Base-by-base conservation (phyloP, 2,329 filamentous ascomycete species). In the Aspergillus sp. region DNA sequence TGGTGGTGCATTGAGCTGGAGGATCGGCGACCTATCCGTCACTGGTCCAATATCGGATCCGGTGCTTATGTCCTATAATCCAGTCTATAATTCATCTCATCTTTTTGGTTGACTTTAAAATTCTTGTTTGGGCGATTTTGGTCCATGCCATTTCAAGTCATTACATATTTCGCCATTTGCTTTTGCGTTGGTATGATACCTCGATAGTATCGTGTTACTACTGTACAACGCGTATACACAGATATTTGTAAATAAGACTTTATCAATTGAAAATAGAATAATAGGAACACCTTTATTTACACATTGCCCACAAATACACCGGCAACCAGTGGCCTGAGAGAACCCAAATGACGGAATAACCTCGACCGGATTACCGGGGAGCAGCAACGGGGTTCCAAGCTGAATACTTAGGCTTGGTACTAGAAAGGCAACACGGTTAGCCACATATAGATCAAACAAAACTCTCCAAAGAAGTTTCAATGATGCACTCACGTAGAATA, bases 1-100 rank as follows among this genome's bases (percentile, higher is more conserved):
- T 98, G 95, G 95, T 98, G 93, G 92, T 96, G 93, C 67, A 90
- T 99, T 12, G 92, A 97, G 75, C 80, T 99, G 30, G 95, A 98
- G 72, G 93, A 99, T 71, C 86, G 86, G 7, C 86, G 85, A 63
- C 91, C 89, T 0, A 83, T 96, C 48, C 85, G 95, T 57, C 83
- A 85, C 58, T 98, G 93, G 95, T 83, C 80, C 30, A 87, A 83
- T 64, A 82, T 91, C 27, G 87, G 84, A 3, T 81, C 81, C 50
- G 86, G 86, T 19, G 83, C 88, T 19, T 90, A 90, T 74, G 83
- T 89, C 47, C 75, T 87, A 61, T 86, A 64, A 73, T 30, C 27
- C 19, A 58, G 15, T n/a, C n/a, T 41, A 34, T 51, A 46, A 40
- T 33, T 47, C 42, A 17, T 51, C 15, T 57, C 48, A 48, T 52